Evolutionary conservation across 140 eudicot species (phyloP).

Genomic region (Ambrosia hybrid): DNA sequence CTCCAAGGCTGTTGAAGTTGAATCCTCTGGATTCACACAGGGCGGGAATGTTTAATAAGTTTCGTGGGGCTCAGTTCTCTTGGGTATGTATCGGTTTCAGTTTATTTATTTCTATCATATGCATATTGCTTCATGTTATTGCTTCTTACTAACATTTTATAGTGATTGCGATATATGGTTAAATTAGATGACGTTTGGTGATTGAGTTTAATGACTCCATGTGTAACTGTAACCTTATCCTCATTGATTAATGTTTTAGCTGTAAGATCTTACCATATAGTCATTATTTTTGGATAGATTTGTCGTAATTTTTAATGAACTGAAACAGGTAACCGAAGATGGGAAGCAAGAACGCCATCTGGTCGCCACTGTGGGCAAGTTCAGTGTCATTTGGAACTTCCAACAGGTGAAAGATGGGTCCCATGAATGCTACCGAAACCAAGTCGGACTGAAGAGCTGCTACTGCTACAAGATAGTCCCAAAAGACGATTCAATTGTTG

Average conservation of each 20-base stretch:
- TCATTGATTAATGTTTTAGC: too few species aligned
- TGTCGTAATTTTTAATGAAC: background rate
- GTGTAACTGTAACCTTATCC: too few species aligned
- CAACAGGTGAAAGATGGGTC: slow-evolving; percentile 89
- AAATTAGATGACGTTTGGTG: too few species aligned
- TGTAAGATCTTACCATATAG: background rate
- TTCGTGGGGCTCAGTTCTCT: slow-evolving; percentile 88
- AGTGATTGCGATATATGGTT: too few species aligned
- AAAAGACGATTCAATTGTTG: slow-evolving; percentile 79
- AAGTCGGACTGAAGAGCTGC: slow-evolving; percentile 86
- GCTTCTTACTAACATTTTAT: background rate
- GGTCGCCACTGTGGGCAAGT: slow-evolving; percentile 81
- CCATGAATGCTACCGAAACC: slow-evolving; percentile 71
- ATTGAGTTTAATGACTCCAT: too few species aligned
- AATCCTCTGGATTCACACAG: slow-evolving; percentile 81
- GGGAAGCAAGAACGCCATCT: slow-evolving; percentile 96
- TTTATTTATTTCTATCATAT: slow-evolving; percentile 10
- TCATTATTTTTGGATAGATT: background rate
- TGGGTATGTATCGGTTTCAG: slow-evolving; percentile 60
- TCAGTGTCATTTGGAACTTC: slow-evolving; percentile 88
- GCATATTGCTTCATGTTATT: background rate
- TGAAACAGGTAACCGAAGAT: slow-evolving; percentile 70
- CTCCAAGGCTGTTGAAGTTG: slow-evolving; percentile 85
- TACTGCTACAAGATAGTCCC: slow-evolving; percentile 92
- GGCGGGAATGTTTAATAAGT: slow-evolving; percentile 84